A percentile compares a stretch with the other conserved stretches of the same genome.
phyloP scores from a whole-genome alignment of 768 basidiomycete species.

The Suillus discolor region DNA sequence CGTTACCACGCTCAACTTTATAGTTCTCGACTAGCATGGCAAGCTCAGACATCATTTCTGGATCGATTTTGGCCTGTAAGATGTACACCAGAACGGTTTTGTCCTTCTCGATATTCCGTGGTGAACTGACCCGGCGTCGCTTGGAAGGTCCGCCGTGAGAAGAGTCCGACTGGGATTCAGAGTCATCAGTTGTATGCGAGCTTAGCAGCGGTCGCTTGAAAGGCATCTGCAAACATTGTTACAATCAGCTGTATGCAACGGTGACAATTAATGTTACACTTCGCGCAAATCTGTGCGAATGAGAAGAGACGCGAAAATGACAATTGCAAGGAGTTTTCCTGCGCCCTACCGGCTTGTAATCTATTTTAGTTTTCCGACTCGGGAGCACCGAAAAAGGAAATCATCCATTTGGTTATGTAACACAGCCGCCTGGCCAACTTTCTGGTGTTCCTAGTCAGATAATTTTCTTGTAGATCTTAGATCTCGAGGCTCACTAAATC shows the following conservation, averaged over 20 bases:
- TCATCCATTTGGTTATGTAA: not conserved
- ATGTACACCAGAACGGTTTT: conserved; percentile 28
- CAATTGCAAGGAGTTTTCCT: not conserved
- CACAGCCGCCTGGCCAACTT: not conserved
- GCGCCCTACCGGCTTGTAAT: not conserved
- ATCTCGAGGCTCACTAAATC: not conserved
- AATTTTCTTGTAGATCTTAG: not conserved
- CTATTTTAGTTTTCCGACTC: not conserved
- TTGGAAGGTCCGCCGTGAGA: conserved; percentile 14
- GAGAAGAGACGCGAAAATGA: not conserved
- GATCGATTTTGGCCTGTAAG: conserved; percentile 34
- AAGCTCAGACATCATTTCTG: conserved; percentile 25
- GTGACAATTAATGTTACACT: not conserved
- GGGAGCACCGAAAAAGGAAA: not conserved
- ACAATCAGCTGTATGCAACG: not conserved
- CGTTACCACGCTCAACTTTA: not conserved
- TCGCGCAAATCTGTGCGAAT: conserved; percentile 5
- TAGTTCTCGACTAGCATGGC: conserved; percentile 26
- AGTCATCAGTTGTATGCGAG: not conserved
- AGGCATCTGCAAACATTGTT: not conserved
- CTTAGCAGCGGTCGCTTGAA: not conserved
- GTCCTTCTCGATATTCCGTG: conserved; percentile 14
- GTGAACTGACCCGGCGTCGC: conserved; percentile 11
- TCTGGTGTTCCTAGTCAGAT: not conserved
- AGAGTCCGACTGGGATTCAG: not conserved